Evolutionary conservation across 2,329 filamentous ascomycete species (phyloP).

Genomic region (Fusarium albidum): DNA sequence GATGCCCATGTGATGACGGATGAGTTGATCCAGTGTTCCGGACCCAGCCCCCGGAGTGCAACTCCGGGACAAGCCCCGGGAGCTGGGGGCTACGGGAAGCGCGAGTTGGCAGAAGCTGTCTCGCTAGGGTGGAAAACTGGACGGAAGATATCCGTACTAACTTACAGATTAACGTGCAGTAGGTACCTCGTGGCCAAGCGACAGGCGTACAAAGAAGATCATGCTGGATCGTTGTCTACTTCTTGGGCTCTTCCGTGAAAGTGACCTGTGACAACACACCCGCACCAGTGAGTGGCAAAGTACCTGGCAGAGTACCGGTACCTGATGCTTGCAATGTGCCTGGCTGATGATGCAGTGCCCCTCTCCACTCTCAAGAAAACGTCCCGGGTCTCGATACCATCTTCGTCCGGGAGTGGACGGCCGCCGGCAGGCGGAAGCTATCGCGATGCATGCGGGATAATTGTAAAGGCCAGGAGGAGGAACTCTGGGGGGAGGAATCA

Average conservation of each 20-base stretch:
- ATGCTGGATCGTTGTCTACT: conserved; percentile 16
- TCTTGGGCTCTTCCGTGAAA: not conserved
- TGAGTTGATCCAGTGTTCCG: conserved; percentile 15
- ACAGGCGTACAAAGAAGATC: conserved; percentile 28
- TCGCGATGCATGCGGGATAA: conserved; percentile 34
- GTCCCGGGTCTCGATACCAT: conserved; percentile 29
- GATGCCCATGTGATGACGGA: conserved; percentile 20
- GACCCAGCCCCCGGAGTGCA: conserved; percentile 20
- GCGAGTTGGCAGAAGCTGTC: conserved; percentile 6
- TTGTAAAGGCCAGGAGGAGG: conserved; percentile 15
- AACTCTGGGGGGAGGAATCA: not conserved
- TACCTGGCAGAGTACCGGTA: conserved; percentile 5
- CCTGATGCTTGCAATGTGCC: conserved; percentile 9
- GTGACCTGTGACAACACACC: conserved; percentile 3
- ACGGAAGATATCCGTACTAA: conserved; percentile 8
- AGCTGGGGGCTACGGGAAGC: conserved; percentile 13
- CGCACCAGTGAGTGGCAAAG: conserved; percentile 10
- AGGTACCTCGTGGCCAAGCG: conserved; percentile 18
- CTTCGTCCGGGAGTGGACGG: conserved; percentile 12
- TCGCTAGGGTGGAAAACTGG: conserved; percentile 26
- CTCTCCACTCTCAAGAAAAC: conserved; percentile 27
- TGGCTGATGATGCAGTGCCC: conserved; percentile 14
- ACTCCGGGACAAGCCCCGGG: conserved; percentile 25
- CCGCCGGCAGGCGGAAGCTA: conserved; percentile 21
- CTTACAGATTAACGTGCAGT: conserved; percentile 15